phyloP scores from a whole-genome alignment of 2,329 filamentous ascomycete genomes.

The Aschersonia sp. region DNA sequence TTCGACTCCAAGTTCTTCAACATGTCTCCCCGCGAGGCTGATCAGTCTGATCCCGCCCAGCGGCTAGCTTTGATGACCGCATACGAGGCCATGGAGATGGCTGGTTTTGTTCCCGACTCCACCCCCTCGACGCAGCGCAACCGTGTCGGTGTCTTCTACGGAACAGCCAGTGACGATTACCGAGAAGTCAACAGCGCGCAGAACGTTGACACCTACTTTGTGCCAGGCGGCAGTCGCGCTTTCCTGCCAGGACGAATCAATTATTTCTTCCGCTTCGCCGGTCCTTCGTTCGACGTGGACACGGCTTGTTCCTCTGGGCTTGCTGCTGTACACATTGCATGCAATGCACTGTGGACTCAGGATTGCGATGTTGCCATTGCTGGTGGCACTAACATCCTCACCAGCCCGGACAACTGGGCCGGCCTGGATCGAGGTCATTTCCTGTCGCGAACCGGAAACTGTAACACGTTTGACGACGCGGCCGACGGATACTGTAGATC shows the following conservation, averaged over 20 bases:
- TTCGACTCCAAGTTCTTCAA: constrained; percentile 69
- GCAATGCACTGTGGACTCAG: constrained; percentile 52
- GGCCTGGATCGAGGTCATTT: constrained; percentile 66
- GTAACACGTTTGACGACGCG: constrained; percentile 66
- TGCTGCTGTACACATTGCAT: constrained; percentile 54
- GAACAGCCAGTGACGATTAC: constrained; percentile 64
- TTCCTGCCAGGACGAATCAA: constrained; percentile 39
- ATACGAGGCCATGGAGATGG: constrained; percentile 69
- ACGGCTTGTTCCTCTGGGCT: constrained; percentile 65
- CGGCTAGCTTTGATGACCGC: constrained; percentile 58
- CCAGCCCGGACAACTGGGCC: constrained; percentile 67
- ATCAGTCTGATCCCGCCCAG: constrained; percentile 63
- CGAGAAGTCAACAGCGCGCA: constrained; percentile 61
- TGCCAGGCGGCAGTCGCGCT: constrained; percentile 16
- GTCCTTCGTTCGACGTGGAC: constrained; percentile 57
- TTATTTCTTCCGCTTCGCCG: constrained; percentile 65
- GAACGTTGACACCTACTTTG: constrained; percentile 46
- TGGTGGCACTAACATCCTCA: constrained; percentile 63
- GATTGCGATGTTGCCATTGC: constrained; percentile 73
- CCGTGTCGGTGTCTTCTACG: constrained; percentile 59
- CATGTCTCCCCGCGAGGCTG: constrained; percentile 66
- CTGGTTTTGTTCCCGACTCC: constrained; percentile 33
- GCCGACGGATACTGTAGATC: constrained; percentile 75
- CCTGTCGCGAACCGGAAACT: constrained; percentile 38
- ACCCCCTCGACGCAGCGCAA: constrained; percentile 48